Conservation (phyloP, 441 rosid species). For the Corymbia citriodora region DNA sequence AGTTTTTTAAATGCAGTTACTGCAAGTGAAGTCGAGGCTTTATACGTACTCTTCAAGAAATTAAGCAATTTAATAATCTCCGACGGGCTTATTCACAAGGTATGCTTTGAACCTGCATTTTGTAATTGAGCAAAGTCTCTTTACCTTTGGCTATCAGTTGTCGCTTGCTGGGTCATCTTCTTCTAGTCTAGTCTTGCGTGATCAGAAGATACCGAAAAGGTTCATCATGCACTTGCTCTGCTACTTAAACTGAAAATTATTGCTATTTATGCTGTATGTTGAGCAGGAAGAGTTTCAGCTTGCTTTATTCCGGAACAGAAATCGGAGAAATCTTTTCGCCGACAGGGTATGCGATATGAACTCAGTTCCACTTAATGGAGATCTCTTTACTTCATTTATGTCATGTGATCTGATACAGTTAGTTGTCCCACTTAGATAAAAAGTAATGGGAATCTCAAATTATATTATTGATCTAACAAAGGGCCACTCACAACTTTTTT, state of each 20-base stretch:
- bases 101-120: not conserved
- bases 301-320: constrained; percentile 76
- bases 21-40: not conserved
- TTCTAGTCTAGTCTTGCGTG: not conserved
- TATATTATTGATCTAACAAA: not conserved
- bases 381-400: not conserved
- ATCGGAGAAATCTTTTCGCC: constrained; percentile 67
- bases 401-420: not conserved
- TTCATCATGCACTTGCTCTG: not conserved
- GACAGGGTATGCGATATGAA: constrained; percentile 53
- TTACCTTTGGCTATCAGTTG: not conserved
- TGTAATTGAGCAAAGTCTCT: not conserved
- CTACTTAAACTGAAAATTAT: not conserved
- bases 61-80: not conserved
- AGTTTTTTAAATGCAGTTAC: not conserved
- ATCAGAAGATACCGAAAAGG: not conserved
- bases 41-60: not conserved
- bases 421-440: not conserved
- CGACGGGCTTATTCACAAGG: not conserved
- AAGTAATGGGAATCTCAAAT: not conserved
- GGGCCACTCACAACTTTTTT: not conserved
- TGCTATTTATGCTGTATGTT: not conserved
- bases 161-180: not conserved
- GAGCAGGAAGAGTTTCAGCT: constrained; percentile 84
- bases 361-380: not conserved